Evolutionary conservation across 140 eudicot genomes (phyloP).

Genomic region (Oenanthe javanica): DNA sequence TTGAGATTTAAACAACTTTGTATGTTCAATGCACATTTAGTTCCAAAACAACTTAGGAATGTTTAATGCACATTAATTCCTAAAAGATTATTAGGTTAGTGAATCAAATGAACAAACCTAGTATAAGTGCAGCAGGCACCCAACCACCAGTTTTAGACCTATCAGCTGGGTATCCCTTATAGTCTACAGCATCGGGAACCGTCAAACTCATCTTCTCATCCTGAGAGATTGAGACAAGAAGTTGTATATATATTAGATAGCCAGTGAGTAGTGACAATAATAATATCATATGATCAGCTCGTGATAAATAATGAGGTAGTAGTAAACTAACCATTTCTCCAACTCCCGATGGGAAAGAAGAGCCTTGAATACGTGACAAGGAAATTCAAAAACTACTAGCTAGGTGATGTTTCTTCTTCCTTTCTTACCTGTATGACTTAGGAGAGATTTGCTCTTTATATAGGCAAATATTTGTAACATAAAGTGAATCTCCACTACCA

Average conservation of each 20-base stretch:
- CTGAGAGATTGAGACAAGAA: neutral
- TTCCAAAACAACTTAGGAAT: neutral
- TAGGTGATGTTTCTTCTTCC: neutral
- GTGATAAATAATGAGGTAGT: neutral
- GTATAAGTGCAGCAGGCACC: slow-evolving; percentile 76
- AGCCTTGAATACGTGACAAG: neutral
- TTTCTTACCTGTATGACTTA: neutral
- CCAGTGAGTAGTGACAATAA: neutral
- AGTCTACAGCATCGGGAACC: slow-evolving; percentile 69
- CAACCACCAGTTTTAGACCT: slow-evolving; percentile 86
- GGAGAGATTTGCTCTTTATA: neutral
- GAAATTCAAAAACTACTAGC: neutral
- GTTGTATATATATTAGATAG: neutral
- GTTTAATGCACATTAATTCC: slow-evolving; percentile 11
- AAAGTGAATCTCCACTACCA: slow-evolving; percentile 19
- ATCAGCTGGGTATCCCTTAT: slow-evolving; percentile 75
- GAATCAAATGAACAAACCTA: slow-evolving; percentile 34
- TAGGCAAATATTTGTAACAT: slow-evolving; percentile 14
- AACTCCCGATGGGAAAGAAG: neutral
- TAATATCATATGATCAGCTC: neutral
- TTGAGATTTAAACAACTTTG: neutral
- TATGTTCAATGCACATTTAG: slow-evolving; percentile 3
- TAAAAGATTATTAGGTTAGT: neutral
- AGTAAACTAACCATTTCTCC: slow-evolving; percentile 10
- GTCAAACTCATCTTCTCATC: slow-evolving; percentile 26